phyloP scores from a whole-genome alignment of 2,329 filamentous ascomycete genomes.

The Sporothrix humicola region DNA sequence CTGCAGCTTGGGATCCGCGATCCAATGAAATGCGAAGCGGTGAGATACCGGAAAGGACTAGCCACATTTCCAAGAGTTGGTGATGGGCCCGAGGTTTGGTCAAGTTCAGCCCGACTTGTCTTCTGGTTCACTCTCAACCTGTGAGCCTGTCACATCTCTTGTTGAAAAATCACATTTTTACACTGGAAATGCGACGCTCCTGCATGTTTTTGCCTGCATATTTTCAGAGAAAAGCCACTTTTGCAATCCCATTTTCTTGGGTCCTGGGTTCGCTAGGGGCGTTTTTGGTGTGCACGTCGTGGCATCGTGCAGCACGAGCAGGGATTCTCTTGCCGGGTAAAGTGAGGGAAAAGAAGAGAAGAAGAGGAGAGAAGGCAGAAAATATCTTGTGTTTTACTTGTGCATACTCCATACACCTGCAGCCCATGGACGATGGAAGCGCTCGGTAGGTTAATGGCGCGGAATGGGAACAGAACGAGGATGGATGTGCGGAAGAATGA shows the following conservation, averaged over 20 bases:
- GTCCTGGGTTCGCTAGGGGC: neutral
- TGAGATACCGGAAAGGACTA: slow-evolving; percentile 31
- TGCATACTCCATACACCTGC: slow-evolving; percentile 12
- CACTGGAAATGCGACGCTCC: too few relatives aligned
- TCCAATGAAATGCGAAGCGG: slow-evolving; percentile 20
- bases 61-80: neutral
- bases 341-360: neutral
- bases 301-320: neutral
- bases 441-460: neutral
- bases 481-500: neutral
- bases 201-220: neutral
- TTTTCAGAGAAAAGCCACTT: neutral
- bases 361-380: neutral
- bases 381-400: neutral
- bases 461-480: slow-evolving; percentile 22
- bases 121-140: neutral
- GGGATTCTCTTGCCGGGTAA: neutral
- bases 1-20: neutral
- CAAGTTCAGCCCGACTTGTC: neutral
- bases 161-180: neutral
- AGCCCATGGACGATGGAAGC: neutral
- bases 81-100: too few relatives aligned
- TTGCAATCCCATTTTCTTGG: slow-evolving; percentile 20
- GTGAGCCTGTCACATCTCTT: neutral
- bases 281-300: neutral